These are phyloP conservation scores for Phytopythium delawarense DNA, from an alignment of 352 stramenopile species.

Conservation along the genomic window DNA sequence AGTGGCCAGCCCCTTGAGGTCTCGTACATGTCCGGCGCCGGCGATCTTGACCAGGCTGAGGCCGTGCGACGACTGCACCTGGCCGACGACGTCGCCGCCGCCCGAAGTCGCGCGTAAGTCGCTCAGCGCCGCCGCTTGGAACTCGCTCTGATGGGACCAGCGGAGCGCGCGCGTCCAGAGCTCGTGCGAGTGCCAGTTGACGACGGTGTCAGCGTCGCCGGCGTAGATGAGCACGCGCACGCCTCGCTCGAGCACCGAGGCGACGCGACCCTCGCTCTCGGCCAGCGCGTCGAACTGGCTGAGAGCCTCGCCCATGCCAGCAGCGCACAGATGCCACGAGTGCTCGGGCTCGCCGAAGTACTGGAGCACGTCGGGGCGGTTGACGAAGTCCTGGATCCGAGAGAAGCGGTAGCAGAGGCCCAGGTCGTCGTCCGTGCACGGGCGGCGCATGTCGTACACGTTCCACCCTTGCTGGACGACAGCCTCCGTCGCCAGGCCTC, in stretches of 20 bases:
- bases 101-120: conserved; percentile 12
- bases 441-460: conserved; percentile 61
- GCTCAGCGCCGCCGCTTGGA: conserved; percentile 15
- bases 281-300: conserved; percentile 36
- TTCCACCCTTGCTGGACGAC: conserved; percentile 35
- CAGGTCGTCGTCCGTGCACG: conserved; percentile 41
- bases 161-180: conserved; percentile 48
- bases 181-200: conserved; percentile 68
- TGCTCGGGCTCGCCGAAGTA: conserved; percentile 39
- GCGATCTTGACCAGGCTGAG: conserved; percentile 69
- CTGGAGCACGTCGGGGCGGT: conserved; percentile 24
- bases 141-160: conserved; percentile 37
- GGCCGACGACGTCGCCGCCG: conserved; percentile 24
- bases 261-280: conserved; percentile 58
- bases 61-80: conserved; percentile 36
- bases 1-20: no score
- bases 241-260: conserved; percentile 33
- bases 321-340: conserved; percentile 50
- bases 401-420: conserved; percentile 65
- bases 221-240: conserved; percentile 74
- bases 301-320: conserved; percentile 13
- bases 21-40: conserved; percentile 64
- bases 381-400: conserved; percentile 54
- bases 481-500: conserved; percentile 5
- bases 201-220: conserved; percentile 63